phyloP scores from a whole-genome alignment of 805 yeast species.

The Wickerhamiella kurtzmanii region DNA sequence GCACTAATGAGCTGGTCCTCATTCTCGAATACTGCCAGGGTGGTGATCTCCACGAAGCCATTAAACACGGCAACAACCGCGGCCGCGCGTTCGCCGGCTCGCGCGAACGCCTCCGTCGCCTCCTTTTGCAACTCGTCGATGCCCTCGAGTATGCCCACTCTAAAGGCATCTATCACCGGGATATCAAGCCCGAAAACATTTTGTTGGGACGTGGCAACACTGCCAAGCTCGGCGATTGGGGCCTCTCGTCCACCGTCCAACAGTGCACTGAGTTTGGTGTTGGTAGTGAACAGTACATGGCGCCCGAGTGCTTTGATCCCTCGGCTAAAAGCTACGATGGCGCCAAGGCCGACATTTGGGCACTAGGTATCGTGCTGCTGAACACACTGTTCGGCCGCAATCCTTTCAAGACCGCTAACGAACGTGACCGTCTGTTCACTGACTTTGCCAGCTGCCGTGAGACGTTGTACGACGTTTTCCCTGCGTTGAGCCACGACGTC shows the following conservation, averaged over 20 bases:
- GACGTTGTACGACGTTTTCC: conserved; percentile 80
- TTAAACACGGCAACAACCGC: conserved; percentile 32
- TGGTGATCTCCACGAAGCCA: conserved; percentile 77
- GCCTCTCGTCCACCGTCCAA: conserved; percentile 57
- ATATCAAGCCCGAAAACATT: conserved; percentile 92
- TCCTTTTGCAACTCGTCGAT: conserved; percentile 64
- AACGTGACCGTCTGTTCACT: conserved; percentile 66
- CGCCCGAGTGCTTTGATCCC: conserved; percentile 75
- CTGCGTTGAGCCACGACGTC: conserved; percentile 74
- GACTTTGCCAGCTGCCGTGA: conserved; percentile 82
- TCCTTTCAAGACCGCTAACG: conserved; percentile 72
- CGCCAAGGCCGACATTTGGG: conserved; percentile 77
- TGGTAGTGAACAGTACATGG: conserved; percentile 88
- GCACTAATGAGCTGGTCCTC: conserved; percentile 37
- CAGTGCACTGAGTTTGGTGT: conserved; percentile 64
- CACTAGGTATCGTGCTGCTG: conserved; percentile 68
- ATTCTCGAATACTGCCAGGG: conserved; percentile 77
- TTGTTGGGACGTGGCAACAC: conserved; percentile 47
- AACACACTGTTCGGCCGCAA: conserved; percentile 79
- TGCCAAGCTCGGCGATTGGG: conserved; percentile 72
- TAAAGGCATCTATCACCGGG: conserved; percentile 91
- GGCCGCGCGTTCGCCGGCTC: conserved; percentile 36
- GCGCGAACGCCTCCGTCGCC: conserved; percentile 40
- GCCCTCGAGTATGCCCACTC: conserved; percentile 77
- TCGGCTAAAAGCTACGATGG: conserved; percentile 45